Conservation (phyloP, 2,329 filamentous ascomycete genomes). For the Blastomyces gilchristii region DNA sequence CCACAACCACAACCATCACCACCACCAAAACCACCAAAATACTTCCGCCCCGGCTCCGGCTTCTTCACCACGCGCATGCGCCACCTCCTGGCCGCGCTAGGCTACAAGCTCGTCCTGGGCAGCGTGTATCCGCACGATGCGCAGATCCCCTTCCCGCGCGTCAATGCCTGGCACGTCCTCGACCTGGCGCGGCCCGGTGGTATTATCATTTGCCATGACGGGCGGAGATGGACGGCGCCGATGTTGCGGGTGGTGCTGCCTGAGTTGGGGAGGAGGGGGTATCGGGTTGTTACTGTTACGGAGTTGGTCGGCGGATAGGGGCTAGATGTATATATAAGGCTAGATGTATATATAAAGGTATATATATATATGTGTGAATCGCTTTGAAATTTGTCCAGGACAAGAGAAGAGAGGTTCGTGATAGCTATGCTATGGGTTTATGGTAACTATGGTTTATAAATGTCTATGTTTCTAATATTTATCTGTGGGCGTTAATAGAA, state of each 20-base stretch:
- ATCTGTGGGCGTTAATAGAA: no score
- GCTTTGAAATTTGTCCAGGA: no score
- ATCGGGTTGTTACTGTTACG: constrained; percentile 60
- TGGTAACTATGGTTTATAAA: no score
- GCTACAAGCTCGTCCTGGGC: constrained; percentile 66
- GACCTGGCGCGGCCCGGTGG: constrained; percentile 68
- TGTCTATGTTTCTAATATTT: no score
- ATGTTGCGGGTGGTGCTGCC: constrained; percentile 67
- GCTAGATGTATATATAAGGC: no score
- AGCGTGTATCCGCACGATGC: constrained; percentile 84
- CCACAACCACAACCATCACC: no score
- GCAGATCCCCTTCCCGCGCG: constrained; percentile 58
- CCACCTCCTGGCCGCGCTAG: constrained; percentile 46
- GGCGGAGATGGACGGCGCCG: constrained; percentile 68
- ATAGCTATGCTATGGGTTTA: no score
- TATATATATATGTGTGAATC: no score
- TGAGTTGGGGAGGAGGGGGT: constrained; percentile 59
- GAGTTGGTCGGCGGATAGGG: constrained; percentile 44
- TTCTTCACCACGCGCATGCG: constrained; percentile 69
- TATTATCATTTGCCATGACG: constrained; percentile 78
- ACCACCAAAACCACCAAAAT: constrained; percentile 39
- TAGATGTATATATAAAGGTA: no score
- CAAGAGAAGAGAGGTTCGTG: no score
- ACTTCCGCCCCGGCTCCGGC: constrained; percentile 75
- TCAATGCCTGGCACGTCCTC: constrained; percentile 70